Base-by-base conservation (phyloP, 1,284 basidiomycete genomes). In the Marasmius fiardii region DNA sequence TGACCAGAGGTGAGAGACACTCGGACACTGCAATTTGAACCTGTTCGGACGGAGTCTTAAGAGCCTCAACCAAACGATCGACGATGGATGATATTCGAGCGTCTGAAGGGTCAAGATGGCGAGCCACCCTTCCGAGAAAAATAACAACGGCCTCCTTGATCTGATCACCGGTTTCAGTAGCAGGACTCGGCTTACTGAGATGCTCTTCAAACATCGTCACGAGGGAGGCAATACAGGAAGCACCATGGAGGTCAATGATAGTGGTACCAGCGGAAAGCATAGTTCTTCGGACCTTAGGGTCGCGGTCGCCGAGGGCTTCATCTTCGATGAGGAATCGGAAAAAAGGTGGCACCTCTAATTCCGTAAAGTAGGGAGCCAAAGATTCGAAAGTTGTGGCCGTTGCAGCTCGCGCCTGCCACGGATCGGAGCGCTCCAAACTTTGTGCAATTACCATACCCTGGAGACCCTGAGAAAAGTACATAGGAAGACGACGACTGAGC, bases 21-120 rank as follows among this genome's bases (percentile, higher is more conserved):
- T 98, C 97, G 0, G 95, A 93, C 0, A 99, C 95, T 0, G 97
- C 96, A 52, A 93, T 89, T 69, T 99, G 96, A 0, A 99, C 97
- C 63, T 96, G 88, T 70, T 99, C 97, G 0, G 95, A 88, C 0
- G 97, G 97, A 0, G 95, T 99, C 72, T 91, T 91, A 60, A 99
- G 79, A 0, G 96, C 93, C 23, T 93, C 91, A 5, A 97, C 83
- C 20, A 99, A 78, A n/a, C 95, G 81, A 60, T 94, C 88, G 8
- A 98, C 89, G 58, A 98, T 92, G n/a, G 75, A 71, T 0, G 91
- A 88, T 45, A 97, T 84, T 1, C 93, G 86, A 12, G 76, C 59
- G 68, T 97, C 94, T 1, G 81, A 81, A 5, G 85, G 72, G 43
- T 91, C 85, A 34, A 99, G 79, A 72, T 99, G 95, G 20, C 91